These are phyloP conservation scores for Achlya hypogyna DNA, from an alignment of 352 stramenopile species.

Conservation along the genomic window DNA sequence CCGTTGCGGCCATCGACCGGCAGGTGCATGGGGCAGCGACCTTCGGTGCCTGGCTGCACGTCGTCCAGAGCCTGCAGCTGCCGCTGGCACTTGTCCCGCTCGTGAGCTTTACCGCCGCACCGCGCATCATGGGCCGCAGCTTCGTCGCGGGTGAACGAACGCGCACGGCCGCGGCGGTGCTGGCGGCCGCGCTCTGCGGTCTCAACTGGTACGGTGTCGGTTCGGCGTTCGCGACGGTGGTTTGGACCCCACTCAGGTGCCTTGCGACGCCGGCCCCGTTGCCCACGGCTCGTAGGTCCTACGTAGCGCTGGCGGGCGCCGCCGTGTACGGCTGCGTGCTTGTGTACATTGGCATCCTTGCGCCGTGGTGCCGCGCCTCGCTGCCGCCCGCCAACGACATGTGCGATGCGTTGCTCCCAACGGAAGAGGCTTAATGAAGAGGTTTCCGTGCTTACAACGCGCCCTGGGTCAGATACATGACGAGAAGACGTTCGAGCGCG, in stretches of 20 bases:
- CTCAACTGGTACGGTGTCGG: slow-evolving; percentile 34
- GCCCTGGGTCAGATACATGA: slow-evolving; percentile 2
- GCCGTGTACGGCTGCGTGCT: background rate
- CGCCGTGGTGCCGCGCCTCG: background rate
- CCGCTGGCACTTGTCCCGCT: slow-evolving; percentile 80
- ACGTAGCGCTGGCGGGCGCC: background rate
- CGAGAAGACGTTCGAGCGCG: background rate
- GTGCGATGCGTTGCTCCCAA: background rate
- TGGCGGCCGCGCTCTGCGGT: slow-evolving; percentile 45
- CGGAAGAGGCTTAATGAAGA: background rate
- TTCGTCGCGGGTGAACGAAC: slow-evolving; percentile 29
- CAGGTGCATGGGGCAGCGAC: slow-evolving; percentile 47
- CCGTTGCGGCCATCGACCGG: slow-evolving; percentile 36
- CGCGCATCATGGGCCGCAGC: slow-evolving; percentile 49
- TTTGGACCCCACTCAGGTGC: background rate
- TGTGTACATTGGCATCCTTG: background rate
- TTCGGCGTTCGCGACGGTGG: background rate
- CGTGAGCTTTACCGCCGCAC: slow-evolving; percentile 54
- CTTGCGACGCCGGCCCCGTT: background rate
- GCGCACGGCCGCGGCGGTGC: slow-evolving; percentile 25
- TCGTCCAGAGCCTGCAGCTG: slow-evolving; percentile 81
- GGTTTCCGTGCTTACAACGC: slow-evolving; percentile 13
- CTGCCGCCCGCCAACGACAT: background rate
- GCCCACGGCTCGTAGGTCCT: background rate
- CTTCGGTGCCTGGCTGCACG: slow-evolving; percentile 80